Percentiles rank a stretch among this genome's conserved stretches.
phyloP scores from a whole-genome alignment of 495 filamentous ascomycete species.

The Cercophora sp. region DNA sequence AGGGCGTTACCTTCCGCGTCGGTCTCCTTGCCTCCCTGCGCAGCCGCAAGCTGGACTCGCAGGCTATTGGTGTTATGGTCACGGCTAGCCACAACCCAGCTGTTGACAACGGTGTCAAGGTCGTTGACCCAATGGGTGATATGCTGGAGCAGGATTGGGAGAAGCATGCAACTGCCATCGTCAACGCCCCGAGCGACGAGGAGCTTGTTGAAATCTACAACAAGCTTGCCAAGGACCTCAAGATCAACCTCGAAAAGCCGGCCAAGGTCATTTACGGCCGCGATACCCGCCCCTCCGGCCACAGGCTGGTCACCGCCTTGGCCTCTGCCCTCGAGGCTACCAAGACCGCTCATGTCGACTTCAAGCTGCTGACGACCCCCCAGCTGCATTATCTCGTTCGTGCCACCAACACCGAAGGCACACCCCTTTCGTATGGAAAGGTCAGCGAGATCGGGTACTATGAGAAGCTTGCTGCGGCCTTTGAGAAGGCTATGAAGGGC shows the following conservation, averaged over 20 bases:
- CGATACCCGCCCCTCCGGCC: constrained; percentile 89
- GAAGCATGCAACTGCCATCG: constrained; percentile 74
- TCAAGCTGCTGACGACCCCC: constrained; percentile 85
- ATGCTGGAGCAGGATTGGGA: constrained; percentile 98
- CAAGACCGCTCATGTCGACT: constrained; percentile 69
- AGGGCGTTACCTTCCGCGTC: constrained; percentile 86
- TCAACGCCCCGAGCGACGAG: constrained; percentile 73
- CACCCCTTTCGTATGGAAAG: constrained; percentile 77
- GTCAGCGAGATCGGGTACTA: constrained; percentile 90
- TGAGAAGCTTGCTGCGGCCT: constrained; percentile 78
- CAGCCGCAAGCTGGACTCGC: constrained; percentile 79
- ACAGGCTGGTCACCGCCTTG: constrained; percentile 72
- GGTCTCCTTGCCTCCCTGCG: constrained; percentile 87
- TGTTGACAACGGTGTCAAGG: constrained; percentile 95
- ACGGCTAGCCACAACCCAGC: constrained; percentile 98
- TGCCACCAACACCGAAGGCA: constrained; percentile 86
- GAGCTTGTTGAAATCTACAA: constrained; percentile 71
- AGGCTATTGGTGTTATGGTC: constrained; percentile 97
- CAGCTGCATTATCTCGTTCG: constrained; percentile 95
- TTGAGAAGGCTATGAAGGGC: constrained; percentile 72
- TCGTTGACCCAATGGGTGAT: constrained; percentile 96
- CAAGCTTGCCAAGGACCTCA: constrained; percentile 63
- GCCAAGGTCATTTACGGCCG: constrained; percentile 85
- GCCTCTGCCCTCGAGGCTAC: constrained; percentile 71
- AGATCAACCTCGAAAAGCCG: constrained; percentile 64